Base-by-base conservation (phyloP, 371 early-diverging fungal genomes). In the Mortierella sp. region DNA sequence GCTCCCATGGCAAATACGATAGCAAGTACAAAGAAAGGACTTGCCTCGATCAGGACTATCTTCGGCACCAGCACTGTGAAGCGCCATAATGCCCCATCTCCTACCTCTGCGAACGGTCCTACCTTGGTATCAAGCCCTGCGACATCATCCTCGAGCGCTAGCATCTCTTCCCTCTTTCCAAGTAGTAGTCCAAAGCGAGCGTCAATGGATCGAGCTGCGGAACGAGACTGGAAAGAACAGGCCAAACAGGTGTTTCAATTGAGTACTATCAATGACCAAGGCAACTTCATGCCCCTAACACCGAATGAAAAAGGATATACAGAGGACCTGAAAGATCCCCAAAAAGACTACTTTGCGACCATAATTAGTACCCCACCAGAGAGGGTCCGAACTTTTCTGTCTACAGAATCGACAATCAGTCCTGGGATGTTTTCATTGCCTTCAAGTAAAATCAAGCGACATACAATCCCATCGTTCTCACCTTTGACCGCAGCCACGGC, bases 311-410 rank as follows among this genome's bases (percentile, higher is more conserved):
- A 80, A 49, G 55, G 28, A 13, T 37, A 58, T 35, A 62, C 66
- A 13, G 81, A 80, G 17, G 34, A 60, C 31, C 40, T 63, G 32
- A 51, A 43, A 32, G 68, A 70, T 28, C 40, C 17, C 1, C 64
- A 61, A 15, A 55, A 56, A 15, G 75, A 75, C 23, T 64, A 70
- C 60, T 80, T 80, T 71, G 61, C 61, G 9, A 72, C 66, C 13
- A 80, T 74, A 37, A 68, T 64, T n/a, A 74, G 49, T 15, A 75
- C 81, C 2, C 68, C 81, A 0, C 75, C 81, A 19, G 81, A 80
- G 49, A 54, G 57, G 42, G 75, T 80, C 28, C 23, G 59, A 54
- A 68, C 67, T 2, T 80, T 80, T 28, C 35, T 80, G 58, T 75
- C 81, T 26, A 64, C 75, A n/a, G 75, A 70, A 32, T 66, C 61